Evolutionary conservation across 306 rosid species (phyloP).

Genomic region (Castanea mollissima): DNA sequence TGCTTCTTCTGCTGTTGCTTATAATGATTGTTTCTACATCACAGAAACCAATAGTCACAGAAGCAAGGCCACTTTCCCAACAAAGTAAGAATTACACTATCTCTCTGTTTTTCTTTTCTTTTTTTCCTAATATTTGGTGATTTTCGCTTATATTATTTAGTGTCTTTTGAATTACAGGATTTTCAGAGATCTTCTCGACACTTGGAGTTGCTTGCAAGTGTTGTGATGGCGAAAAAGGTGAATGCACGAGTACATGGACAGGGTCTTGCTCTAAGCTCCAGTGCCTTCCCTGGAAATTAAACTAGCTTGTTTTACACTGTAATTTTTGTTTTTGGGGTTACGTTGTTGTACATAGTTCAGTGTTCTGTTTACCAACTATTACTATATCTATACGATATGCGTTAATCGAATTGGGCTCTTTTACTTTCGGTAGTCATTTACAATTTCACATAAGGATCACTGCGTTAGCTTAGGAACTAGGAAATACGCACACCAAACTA

Average conservation of each 20-base stretch:
- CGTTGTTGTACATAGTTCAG: background rate
- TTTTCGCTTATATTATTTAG: background rate
- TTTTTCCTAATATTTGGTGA: background rate
- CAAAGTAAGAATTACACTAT: slow-evolving; percentile 12
- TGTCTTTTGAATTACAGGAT: slow-evolving; percentile 1
- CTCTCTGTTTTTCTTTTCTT: background rate
- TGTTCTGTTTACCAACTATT: too few species aligned
- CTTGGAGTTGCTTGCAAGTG: slow-evolving; percentile 45
- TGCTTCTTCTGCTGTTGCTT: slow-evolving; percentile 26
- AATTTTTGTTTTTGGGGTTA: background rate
- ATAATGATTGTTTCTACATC: slow-evolving; percentile 9
- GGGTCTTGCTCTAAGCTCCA: slow-evolving; percentile 32
- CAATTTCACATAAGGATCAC: too few species aligned
- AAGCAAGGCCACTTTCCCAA: slow-evolving; percentile 30
- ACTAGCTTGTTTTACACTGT: background rate
- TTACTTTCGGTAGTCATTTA: background rate
- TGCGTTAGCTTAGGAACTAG: too few species aligned
- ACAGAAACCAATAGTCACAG: slow-evolving; percentile 17
- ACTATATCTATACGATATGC: background rate
- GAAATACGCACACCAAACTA: too few species aligned
- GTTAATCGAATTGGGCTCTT: background rate
- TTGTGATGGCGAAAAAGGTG: slow-evolving; percentile 34
- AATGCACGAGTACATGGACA: slow-evolving; percentile 30
- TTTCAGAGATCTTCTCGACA: slow-evolving; percentile 24
- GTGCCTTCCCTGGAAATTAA: slow-evolving; percentile 44